Base-by-base conservation (phyloP, 1,284 basidiomycete genomes). In the Volvariella surrecta region DNA sequence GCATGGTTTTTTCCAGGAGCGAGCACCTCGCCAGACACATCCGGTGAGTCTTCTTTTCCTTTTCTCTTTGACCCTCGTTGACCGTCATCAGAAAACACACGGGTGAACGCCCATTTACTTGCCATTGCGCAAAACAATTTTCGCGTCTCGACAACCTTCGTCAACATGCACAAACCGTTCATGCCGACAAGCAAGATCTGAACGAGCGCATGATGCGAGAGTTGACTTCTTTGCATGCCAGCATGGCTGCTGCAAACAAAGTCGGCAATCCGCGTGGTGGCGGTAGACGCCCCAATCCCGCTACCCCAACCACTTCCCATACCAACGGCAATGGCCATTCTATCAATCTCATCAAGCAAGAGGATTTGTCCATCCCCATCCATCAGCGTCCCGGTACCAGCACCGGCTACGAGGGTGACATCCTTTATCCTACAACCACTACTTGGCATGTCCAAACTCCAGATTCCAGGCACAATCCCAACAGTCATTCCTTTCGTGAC, bases 21-120 rank as follows among this genome's bases (percentile, higher is more conserved):
- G 94, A 97, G 64, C 94, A 97, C 67, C 71, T 98, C 3, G 93
- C 94, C 47, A 76, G 94, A 54, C 94, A 98, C 70, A 90, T 97
- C 57, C 74, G 92, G 90, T 91, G 58, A 55, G 71, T 62, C 44
- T 54, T 50, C 50, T 19, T 39, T 39, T 39, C 17, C 6, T 54
- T 53, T 46, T 51, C 50, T 52, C 37, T 50, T 51, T 41, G 43
- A 19, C 31, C 22, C 34, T 34, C 41, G 30, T 38, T 40, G 17
- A 22, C n/a, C n/a, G n/a, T n/a, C n/a, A n/a, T 1, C 64, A 95
- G 93, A 53, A 97, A 97, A 74, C 94, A 97, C 62, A 97, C 94
- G 13, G 94, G 94, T 48, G 94, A 97, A 60, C 79, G 92, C 4
- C 94, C 94, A 3, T 97, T 97, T 65, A 79, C 81, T 39, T 98